Base-by-base conservation (phyloP, 805 yeast genomes). In the Teunomyces funiuensis region DNA sequence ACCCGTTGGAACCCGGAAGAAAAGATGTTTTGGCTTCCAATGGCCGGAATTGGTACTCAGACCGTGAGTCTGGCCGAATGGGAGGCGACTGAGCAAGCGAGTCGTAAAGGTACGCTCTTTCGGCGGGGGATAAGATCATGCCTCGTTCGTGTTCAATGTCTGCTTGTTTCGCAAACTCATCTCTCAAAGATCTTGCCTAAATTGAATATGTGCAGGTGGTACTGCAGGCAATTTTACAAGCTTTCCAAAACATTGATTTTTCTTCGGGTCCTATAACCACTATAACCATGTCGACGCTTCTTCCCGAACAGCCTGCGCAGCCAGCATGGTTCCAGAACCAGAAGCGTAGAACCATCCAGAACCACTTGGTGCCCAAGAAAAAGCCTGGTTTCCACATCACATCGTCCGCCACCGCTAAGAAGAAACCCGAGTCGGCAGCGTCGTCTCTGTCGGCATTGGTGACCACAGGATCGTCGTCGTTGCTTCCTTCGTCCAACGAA, bases 1-100 rank as follows among this genome's bases (percentile, higher is more conserved):
- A 89, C 10, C 99, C 99, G 64, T 91, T 88, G 3, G 97, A 85
- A 39, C 83, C 79, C 0, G 96, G 93, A 44, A 93, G 71, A 53
- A 91, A 85, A 37, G 83, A 83, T 6, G 87, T 80, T 10, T 80
- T 80, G 3, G 95, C 86, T 55, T 88, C 95, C 36, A 93, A 63
- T 0, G 97, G 96, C 50, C 97, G 75, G 56, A 86, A 85, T 60
- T 89, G 97, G 44, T 74, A 69, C 10, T 71, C 71, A 6, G 71
- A 65, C 53, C 99, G 76, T 1, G 96, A 86, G 61, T 93, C 99
- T 2, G 97, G 95, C 46, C 99, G 77, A 23, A 82, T 71, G 4
- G 85, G 78, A 0, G 90, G 84, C 2, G 55, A 43, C 10, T 69
- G 69, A 6, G 71, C 58, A 18, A 91, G 68, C 0, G 97, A 88